phyloP scores from a whole-genome alignment of 768 basidiomycete genomes.

The Mrakia gelida region DNA sequence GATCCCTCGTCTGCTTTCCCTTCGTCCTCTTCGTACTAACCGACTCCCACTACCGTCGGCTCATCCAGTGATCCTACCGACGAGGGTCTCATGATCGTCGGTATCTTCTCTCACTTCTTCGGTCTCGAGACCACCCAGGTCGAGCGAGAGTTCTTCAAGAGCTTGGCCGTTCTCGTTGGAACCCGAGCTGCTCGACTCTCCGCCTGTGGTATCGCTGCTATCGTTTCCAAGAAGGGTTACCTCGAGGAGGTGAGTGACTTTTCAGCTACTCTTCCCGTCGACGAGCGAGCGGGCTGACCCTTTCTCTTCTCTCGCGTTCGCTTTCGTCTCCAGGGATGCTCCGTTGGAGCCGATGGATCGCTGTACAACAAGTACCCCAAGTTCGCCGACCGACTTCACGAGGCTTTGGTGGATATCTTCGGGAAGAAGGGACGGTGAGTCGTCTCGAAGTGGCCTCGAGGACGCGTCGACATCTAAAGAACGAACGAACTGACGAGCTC shows the following conservation, averaged over 20 bases:
- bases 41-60: not conserved
- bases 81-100: constrained; percentile 92
- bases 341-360: constrained; percentile 72
- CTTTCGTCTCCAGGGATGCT: constrained; percentile 34
- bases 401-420: constrained; percentile 89
- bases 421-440: constrained; percentile 88
- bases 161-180: constrained; percentile 74
- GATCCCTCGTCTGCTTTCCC: no score
- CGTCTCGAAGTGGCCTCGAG: not conserved
- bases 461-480: not conserved
- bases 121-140: constrained; percentile 91
- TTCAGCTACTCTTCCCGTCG: no score
- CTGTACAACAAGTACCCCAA: constrained; percentile 83
- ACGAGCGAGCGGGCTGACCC: no score
- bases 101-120: constrained; percentile 96
- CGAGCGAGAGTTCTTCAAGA: constrained; percentile 95
- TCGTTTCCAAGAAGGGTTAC: constrained; percentile 90
- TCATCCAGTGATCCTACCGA: constrained; percentile 79
- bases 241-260: constrained; percentile 57
- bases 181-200: constrained; percentile 84
- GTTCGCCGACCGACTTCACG: constrained; percentile 86
- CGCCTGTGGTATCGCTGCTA: constrained; percentile 92
- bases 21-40: no score
- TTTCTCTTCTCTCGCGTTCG: constrained; percentile 16
- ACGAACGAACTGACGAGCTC: not conserved